A percentile compares a stretch with the other conserved stretches of the same genome.
These are phyloP conservation scores for Cucurbita argyrosperma DNA, from an alignment of 306 rosid species.

Conservation along the genomic window DNA sequence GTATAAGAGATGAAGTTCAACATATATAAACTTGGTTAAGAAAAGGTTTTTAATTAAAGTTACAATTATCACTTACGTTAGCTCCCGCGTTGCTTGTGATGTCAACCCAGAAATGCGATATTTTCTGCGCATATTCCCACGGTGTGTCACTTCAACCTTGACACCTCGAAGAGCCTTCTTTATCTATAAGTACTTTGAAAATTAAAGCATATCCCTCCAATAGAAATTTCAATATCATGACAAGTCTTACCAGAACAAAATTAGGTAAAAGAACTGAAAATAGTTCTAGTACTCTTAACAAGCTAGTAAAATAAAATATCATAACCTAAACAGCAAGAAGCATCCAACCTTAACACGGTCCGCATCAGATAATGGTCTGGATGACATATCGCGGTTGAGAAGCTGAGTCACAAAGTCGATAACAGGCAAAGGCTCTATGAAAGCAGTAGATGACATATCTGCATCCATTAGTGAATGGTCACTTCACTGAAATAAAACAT, in stretches of 20 bases:
- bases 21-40: neutral
- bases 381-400: constrained; percentile 60
- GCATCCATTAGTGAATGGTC: constrained; percentile 14
- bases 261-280: neutral
- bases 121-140: constrained; percentile 89
- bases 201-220: neutral
- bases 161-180: constrained; percentile 93
- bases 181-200: constrained; percentile 29
- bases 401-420: constrained; percentile 73
- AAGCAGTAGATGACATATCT: constrained; percentile 98
- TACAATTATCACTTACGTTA: constrained; percentile 48
- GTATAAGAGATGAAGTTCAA: constrained; percentile 1
- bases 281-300: neutral
- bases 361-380: constrained; percentile 75
- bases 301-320: neutral
- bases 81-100: constrained; percentile 79
- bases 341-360: constrained; percentile 75
- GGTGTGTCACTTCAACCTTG: constrained; percentile 90
- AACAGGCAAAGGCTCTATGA: constrained; percentile 91
- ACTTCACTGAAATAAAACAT: neutral
- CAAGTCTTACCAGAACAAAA: neutral
- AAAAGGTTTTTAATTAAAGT: neutral
- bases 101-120: constrained; percentile 89
- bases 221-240: neutral
- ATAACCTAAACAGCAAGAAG: neutral